A percentile compares a stretch with the other conserved stretches of the same genome.
These are phyloP conservation scores for Fusarium verrucosum DNA, from an alignment of 2,329 filamentous ascomycete genomes.

Conservation along the genomic window DNA sequence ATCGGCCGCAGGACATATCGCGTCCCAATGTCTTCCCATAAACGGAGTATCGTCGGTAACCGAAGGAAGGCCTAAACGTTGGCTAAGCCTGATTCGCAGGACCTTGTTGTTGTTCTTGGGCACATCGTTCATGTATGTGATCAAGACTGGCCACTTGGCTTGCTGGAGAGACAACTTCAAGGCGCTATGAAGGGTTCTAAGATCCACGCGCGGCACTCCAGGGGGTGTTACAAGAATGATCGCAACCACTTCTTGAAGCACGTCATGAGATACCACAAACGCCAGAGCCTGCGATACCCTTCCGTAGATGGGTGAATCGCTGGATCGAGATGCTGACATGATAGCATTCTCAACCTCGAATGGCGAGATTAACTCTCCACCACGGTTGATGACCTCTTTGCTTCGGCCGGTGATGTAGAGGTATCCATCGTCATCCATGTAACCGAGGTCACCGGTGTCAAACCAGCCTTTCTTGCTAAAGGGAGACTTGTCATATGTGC, in stretches of 20 bases:
- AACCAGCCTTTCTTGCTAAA: neutral
- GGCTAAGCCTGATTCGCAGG: neutral
- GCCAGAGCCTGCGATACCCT: neutral
- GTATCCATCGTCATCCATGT: constrained; percentile 6
- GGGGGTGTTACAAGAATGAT: neutral
- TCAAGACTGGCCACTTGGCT: constrained; percentile 3
- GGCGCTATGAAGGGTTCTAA: neutral
- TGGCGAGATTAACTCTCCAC: constrained; percentile 1
- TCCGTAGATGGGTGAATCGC: neutral
- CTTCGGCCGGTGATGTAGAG: constrained; percentile 16
- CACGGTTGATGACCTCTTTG: constrained; percentile 8
- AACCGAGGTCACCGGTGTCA: constrained; percentile 5
- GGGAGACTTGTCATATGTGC: neutral
- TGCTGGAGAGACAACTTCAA: constrained; percentile 8
- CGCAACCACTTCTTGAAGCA: constrained; percentile 1
- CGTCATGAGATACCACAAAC: neutral
- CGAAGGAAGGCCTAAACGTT: neutral
- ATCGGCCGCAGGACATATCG: neutral
- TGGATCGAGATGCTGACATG: constrained; percentile 2
- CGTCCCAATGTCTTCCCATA: constrained; percentile 4
- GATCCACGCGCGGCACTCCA: neutral
- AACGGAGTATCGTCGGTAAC: neutral
- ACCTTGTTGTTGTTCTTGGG: constrained; percentile 22
- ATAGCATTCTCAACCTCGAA: constrained; percentile 17
- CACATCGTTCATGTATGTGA: constrained; percentile 1